Evolutionary conservation across 2,329 filamentous ascomycete genomes (phyloP).

Genomic region (Coniochaeta pulveracea): DNA sequence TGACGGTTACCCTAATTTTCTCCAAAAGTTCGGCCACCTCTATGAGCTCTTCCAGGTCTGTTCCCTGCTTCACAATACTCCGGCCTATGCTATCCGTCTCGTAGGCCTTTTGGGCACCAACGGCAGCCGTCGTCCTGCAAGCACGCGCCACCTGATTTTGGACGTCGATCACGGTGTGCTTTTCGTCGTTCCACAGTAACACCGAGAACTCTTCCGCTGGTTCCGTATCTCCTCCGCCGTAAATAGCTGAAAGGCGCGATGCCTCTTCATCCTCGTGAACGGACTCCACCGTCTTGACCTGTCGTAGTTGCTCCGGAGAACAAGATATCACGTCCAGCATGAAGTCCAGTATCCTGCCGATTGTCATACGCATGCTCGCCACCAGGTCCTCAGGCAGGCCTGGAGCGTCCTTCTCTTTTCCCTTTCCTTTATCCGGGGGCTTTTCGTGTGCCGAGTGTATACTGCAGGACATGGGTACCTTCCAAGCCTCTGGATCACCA

Average conservation of each 20-base stretch:
- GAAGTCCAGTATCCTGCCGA: constrained; percentile 80
- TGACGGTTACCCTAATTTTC: constrained; percentile 91
- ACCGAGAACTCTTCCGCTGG: constrained; percentile 69
- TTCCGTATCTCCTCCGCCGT: constrained; percentile 58
- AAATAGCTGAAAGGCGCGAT: constrained; percentile 65
- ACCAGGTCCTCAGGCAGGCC: constrained; percentile 64
- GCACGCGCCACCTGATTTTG: constrained; percentile 82
- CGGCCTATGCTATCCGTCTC: constrained; percentile 85
- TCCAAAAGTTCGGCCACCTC: constrained; percentile 78
- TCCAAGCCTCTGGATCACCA: constrained; percentile 92
- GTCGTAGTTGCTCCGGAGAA: constrained; percentile 85
- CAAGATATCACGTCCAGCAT: constrained; percentile 97
- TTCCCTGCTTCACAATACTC: constrained; percentile 68
- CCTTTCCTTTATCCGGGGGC: constrained; percentile 46
- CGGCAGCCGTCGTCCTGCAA: constrained; percentile 59
- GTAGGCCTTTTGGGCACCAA: constrained; percentile 65
- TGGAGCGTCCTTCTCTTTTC: constrained; percentile 40
- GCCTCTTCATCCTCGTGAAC: constrained; percentile 72
- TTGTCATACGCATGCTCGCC: constrained; percentile 71
- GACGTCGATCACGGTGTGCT: constrained; percentile 90
- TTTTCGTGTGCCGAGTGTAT: constrained; percentile 67
- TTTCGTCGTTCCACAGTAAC: constrained; percentile 96
- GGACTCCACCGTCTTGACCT: constrained; percentile 71
- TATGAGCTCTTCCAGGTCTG: constrained; percentile 62
- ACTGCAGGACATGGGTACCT: constrained; percentile 75